Conservation (phyloP, 2,329 filamentous ascomycete genomes). For the Aspergillus sp. region DNA sequence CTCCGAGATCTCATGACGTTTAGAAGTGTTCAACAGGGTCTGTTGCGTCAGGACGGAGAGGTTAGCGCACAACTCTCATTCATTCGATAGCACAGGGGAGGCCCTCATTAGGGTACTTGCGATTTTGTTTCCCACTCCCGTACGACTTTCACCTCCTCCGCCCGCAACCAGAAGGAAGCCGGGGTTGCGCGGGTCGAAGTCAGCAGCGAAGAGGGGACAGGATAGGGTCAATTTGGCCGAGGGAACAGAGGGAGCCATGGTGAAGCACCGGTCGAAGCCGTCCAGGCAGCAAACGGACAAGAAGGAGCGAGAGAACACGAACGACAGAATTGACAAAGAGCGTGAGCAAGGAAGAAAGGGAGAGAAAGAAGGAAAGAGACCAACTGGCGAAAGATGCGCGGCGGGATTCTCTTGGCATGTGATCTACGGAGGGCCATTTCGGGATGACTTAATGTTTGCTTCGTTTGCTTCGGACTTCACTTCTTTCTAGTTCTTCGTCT, state of each 20-base stretch:
- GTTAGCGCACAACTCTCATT: conserved; percentile 1
- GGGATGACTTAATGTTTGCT: not conserved
- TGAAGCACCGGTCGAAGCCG: conserved; percentile 7
- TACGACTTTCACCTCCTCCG: conserved; percentile 78
- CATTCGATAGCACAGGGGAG: not conserved
- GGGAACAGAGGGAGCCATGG: conserved; percentile 40
- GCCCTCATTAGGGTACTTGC: conserved; percentile 49
- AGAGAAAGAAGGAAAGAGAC: conserved; percentile 13
- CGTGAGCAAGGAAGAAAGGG: conserved; percentile 1
- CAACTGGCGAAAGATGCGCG: conserved; percentile 6
- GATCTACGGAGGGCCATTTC: not conserved
- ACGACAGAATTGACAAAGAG: not conserved
- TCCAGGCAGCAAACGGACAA: conserved; percentile 7
- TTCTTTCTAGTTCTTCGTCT: not conserved
- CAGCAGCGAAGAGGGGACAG: conserved; percentile 83
- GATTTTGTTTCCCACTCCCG: conserved; percentile 84
- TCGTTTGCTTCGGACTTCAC: not conserved
- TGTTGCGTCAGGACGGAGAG: conserved; percentile 31
- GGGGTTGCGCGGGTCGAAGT: conserved; percentile 80
- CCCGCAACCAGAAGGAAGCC: conserved; percentile 78
- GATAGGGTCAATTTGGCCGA: conserved; percentile 66
- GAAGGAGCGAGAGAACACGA: not conserved
- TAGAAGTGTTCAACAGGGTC: conserved; percentile 71
- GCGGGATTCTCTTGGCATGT: not conserved
- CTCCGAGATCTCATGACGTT: conserved; percentile 62